phyloP scores from a whole-genome alignment of 2,329 filamentous ascomycete genomes.

The Alternaria sp. region DNA sequence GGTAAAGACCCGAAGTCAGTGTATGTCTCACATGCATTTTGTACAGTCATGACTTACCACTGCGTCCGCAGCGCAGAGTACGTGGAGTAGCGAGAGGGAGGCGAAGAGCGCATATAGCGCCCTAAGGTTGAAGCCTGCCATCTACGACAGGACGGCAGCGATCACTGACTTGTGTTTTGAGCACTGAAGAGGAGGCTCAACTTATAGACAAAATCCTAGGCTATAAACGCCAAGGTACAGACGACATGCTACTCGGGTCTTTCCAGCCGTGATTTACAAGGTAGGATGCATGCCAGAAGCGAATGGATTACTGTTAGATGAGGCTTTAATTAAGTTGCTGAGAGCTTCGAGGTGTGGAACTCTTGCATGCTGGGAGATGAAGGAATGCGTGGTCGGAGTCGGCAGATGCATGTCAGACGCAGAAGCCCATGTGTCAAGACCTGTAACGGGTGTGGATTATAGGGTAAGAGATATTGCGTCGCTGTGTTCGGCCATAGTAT shows the following conservation, averaged over 20 bases:
- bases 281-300: slow-evolving; percentile 9
- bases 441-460: slow-evolving; percentile 21
- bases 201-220: slow-evolving; percentile 27
- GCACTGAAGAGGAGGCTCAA: slow-evolving; percentile 9
- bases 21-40: no score
- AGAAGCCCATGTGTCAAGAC: slow-evolving; percentile 20
- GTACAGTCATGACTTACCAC: no score
- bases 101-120: slow-evolving; percentile 35
- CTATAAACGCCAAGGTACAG: neutral
- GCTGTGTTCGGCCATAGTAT: neutral
- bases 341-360: slow-evolving; percentile 15
- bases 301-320: slow-evolving; percentile 27
- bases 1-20: no score
- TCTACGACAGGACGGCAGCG: slow-evolving; percentile 13
- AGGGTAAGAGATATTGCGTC: slow-evolving; percentile 26
- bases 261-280: slow-evolving; percentile 21
- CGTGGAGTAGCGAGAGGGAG: slow-evolving; percentile 11
- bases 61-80: no score
- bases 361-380: slow-evolving; percentile 21
- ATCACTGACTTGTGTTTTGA: slow-evolving; percentile 5
- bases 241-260: slow-evolving; percentile 12
- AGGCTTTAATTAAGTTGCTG: slow-evolving; percentile 30
- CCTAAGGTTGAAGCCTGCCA: slow-evolving; percentile 29
- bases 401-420: slow-evolving; percentile 32
- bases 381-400: slow-evolving; percentile 10